A percentile compares a stretch with the other conserved stretches of the same genome.
phyloP scores from a whole-genome alignment of 768 basidiomycete genomes.

The Mrakia blollopis region DNA sequence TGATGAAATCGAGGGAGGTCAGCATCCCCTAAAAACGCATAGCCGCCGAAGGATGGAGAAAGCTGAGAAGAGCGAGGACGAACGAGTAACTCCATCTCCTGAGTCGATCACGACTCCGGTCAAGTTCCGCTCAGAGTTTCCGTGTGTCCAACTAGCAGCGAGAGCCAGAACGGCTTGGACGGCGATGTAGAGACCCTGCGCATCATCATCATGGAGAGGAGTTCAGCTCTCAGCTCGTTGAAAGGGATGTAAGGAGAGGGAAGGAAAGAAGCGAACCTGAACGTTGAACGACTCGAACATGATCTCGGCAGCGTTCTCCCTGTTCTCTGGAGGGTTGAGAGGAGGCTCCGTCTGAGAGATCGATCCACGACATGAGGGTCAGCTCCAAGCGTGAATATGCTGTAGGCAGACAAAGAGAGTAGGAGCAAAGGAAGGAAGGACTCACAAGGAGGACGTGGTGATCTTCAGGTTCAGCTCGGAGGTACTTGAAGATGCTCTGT shows the following conservation, averaged over 20 bases:
- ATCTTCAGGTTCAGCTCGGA: conserved; percentile 96
- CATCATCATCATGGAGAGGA: not conserved
- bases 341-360: conserved; percentile 99
- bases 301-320: conserved; percentile 98
- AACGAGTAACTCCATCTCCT: conserved; percentile 92
- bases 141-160: conserved; percentile 94
- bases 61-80: conserved; percentile 27
- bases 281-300: conserved; percentile 99
- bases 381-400: not conserved
- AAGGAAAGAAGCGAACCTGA: conserved; percentile 32
- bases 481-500: conserved; percentile 99
- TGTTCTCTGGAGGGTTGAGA: conserved; percentile 94
- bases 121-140: conserved; percentile 78
- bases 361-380: not conserved
- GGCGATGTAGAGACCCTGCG: conserved; percentile 65
- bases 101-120: conserved; percentile 99
- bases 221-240: not conserved
- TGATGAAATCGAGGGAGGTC: not conserved
- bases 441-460: conserved; percentile 94
- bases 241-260: no score
- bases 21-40: not conserved
- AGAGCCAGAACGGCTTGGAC: conserved; percentile 98
- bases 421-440: not conserved
- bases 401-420: not conserved
- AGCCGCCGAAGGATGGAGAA: not conserved